phyloP scores from a whole-genome alignment of 345 rosid genomes.

The Rubroshorea leprosula region DNA sequence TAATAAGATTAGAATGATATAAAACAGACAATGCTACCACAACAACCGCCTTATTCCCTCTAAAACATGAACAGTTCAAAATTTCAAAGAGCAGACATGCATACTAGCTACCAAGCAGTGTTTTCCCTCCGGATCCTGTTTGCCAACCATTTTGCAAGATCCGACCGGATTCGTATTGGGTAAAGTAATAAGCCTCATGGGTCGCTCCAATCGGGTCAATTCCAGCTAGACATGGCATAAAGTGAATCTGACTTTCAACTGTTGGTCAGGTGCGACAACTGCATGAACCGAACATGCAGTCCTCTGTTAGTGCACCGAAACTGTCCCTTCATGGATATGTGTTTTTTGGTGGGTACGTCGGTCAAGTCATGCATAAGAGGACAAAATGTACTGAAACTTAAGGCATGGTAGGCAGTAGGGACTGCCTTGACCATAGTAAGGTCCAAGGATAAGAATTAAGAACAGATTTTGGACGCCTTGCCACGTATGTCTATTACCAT shows the following conservation, averaged over 20 bases:
- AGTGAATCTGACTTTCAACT: too few species aligned
- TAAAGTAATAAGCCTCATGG: not conserved
- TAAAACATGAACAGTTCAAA: too few species aligned
- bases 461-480: too few species aligned
- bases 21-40: not conserved
- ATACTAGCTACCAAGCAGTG: not conserved
- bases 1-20: not conserved
- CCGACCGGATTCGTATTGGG: not conserved
- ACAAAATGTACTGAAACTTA: constrained; percentile 24
- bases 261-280: too few species aligned
- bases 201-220: not conserved
- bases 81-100: not conserved
- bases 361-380: constrained; percentile 8
- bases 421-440: not conserved
- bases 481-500: too few species aligned
- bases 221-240: too few species aligned
- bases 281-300: too few species aligned
- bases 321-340: not conserved
- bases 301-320: too few species aligned
- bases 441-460: constrained; percentile 23
- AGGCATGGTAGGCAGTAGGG: constrained; percentile 21
- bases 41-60: not conserved
- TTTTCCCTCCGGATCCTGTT: not conserved
- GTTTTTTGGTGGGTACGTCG: constrained; percentile 6
- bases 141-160: not conserved